Evolutionary conservation across 495 filamentous ascomycete species (phyloP), one percentile per base, ranked within the genome.

Genomic region (Baudoinia panamericana): DNA sequence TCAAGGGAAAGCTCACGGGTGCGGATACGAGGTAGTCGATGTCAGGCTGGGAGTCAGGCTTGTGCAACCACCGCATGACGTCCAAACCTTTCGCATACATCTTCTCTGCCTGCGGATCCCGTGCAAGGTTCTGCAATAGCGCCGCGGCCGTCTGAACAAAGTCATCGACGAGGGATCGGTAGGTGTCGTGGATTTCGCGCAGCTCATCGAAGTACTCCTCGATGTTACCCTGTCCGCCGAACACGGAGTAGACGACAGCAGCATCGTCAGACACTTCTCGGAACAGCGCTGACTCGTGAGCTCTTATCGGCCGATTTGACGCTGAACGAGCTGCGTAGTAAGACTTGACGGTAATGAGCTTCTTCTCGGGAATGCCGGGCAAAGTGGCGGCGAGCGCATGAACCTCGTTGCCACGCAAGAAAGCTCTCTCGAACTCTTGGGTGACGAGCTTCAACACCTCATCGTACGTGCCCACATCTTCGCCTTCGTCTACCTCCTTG

Each of bases 191-290:
- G 23, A 96, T 69, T 59, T 88, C 80, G 26, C 88, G 76, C 28
- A 99, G 72, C 63, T 99, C 92, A 40, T 95, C 87, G 56, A 96
- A 99, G 63, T 96, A 99, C 60, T 96, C 92, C 59, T 96, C 86
- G 44, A 96, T 95, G 59, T 96, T 99, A 39, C 92, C 92, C 58
- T 99, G 92, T n/a, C 92, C 92, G 31, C 92, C 92, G 47, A 95
- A 95, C 42, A 99, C 82, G 35, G 76, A 83, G 66, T 93, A 96
- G 29, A 96, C 68, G 40, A 66, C 74, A 5, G 84, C 88, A 24
- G 70, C 69, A 27, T 71, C 73, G 30, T 95, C 87, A 3, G 73
- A 76, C 3, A 84, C 86, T 16, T 86, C 86, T 15, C 92, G 76
- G 56, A 95, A 75, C 18, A 99, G 72, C 11, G 90, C 90, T 22